Conservation (phyloP, 78 protist genomes). For the Neovahlkampfia damariscottae region DNA sequence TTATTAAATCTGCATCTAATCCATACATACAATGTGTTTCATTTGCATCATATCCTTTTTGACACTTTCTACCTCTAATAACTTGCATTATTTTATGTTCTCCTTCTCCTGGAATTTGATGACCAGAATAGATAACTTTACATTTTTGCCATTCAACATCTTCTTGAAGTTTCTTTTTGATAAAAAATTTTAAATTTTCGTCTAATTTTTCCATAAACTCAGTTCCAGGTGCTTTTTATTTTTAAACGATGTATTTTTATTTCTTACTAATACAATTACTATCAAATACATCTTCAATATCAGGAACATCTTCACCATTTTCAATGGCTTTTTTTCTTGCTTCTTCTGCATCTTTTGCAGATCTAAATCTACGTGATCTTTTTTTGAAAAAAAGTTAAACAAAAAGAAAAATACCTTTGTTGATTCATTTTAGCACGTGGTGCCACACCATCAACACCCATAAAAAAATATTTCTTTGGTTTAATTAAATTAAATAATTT, state of each 20-base stretch:
- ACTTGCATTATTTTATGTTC: constrained; percentile 93
- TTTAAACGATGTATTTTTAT: no score
- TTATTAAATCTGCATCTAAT: constrained; percentile 87
- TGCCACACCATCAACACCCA: constrained; percentile 92
- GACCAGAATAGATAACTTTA: constrained; percentile 40
- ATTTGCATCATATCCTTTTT: constrained; percentile 51
- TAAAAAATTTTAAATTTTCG: constrained; percentile 11
- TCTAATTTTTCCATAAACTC: constrained; percentile 56
- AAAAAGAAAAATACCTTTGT: constrained; percentile 42
- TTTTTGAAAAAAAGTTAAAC: background rate
- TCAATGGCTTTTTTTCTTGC: background rate
- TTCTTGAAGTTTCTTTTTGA: background rate
- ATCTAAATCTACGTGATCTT: constrained; percentile 22
- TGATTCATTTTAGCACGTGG: constrained; percentile 97
- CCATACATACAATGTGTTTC: constrained; percentile 83
- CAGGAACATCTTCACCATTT: constrained; percentile 15
- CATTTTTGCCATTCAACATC: constrained; percentile 21
- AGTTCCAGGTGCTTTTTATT: constrained; percentile 97
- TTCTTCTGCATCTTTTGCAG: background rate
- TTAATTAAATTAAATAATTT: constrained; percentile 57
- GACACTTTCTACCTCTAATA: constrained; percentile 60
- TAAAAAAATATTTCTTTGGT: constrained; percentile 66
- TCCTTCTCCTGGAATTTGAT: constrained; percentile 82
- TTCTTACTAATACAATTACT: constrained; percentile 83
- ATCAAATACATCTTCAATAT: constrained; percentile 62